Evolutionary conservation across 306 rosid genomes (phyloP), one percentile per base, ranked within the genome.

Genomic region (Rosa multiflora): DNA sequence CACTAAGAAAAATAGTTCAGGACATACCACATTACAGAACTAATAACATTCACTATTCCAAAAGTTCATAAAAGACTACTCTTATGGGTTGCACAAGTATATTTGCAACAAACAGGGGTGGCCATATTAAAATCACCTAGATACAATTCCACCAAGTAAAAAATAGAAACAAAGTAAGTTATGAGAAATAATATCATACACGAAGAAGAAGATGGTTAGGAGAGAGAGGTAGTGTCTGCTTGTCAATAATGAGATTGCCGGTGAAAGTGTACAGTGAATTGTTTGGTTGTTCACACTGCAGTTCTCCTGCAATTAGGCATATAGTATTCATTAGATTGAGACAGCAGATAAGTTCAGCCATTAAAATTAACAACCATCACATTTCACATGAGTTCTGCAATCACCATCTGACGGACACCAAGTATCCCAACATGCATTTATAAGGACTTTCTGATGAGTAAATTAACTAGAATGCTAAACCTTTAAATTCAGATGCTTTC

Each of bases 261-360:
- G 97, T 91, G 84, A 92, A 94, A 84, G 97, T 94, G 87, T 94
- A 92, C 74, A 94, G 76, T 26, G 99, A 94, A 89, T 92, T 94
- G 88, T 94, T 94, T 62, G 99, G 97, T 68, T 94, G 99, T 81
- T 94, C 97, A 66, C 99, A 91, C 84, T 94, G 92, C 88, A 92
- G 78, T 92, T 94, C 99, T 75, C 99, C 99, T 94, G 85, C 83
- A 88, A 74, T 74, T 75, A 72, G 61, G n/a, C 18, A 80, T 40
- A 53, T 40, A 76, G 70, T 29, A 29, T 26, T 49, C 40, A 58
- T 87, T 67, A 84, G 42, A 55, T 49, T 39, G 37, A 13, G 49
- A 70, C 5, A 37, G 21, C 52, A 43, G 18, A 32, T 14, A 13
- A 64, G 20, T 75, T 75, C 17, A 62, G 37, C 47, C 21, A 44